Evolutionary conservation across 371 early-diverging fungal species (phyloP).

Genomic region (Umbelopsis sp.): DNA sequence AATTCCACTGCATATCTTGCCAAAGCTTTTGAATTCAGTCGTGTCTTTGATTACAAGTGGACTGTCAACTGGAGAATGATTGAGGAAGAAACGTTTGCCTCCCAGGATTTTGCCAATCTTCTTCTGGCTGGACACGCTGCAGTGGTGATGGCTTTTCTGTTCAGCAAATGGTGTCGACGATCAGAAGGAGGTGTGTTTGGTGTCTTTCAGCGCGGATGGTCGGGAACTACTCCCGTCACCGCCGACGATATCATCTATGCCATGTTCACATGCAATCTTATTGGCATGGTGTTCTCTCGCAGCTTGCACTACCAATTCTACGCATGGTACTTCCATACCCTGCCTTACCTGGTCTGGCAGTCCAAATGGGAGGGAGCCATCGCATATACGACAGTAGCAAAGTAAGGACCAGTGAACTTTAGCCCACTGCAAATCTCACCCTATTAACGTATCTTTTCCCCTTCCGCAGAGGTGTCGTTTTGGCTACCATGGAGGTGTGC

Average conservation of each 20-base stretch:
- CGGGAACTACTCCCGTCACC: slow-evolving; percentile 11
- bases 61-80: slow-evolving; percentile 95
- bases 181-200: slow-evolving; percentile 55
- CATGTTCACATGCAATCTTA: slow-evolving; percentile 84
- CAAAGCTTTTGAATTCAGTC: slow-evolving; percentile 85
- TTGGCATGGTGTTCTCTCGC: slow-evolving; percentile 87
- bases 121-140: slow-evolving; percentile 65
- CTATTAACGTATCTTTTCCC: background rate
- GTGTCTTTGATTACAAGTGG: slow-evolving; percentile 88
- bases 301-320: slow-evolving; percentile 96
- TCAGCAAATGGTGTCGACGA: slow-evolving; percentile 57
- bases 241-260: slow-evolving; percentile 58
- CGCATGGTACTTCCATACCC: slow-evolving; percentile 87
- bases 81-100: slow-evolving; percentile 67
- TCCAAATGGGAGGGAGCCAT: slow-evolving; percentile 24
- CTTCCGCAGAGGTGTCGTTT: slow-evolving; percentile 32
- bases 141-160: slow-evolving; percentile 63
- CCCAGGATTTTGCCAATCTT: slow-evolving; percentile 55
- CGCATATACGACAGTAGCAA: slow-evolving; percentile 8
- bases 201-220: slow-evolving; percentile 49
- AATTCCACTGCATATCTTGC: slow-evolving; percentile 69
- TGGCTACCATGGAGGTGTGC: slow-evolving; percentile 48
- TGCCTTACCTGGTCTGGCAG: slow-evolving; percentile 82
- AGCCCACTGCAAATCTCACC: background rate
- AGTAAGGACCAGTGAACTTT: slow-evolving; percentile 9